Evolutionary conservation across 441 rosid species (phyloP).

Genomic region (Flueggea neowawraea): DNA sequence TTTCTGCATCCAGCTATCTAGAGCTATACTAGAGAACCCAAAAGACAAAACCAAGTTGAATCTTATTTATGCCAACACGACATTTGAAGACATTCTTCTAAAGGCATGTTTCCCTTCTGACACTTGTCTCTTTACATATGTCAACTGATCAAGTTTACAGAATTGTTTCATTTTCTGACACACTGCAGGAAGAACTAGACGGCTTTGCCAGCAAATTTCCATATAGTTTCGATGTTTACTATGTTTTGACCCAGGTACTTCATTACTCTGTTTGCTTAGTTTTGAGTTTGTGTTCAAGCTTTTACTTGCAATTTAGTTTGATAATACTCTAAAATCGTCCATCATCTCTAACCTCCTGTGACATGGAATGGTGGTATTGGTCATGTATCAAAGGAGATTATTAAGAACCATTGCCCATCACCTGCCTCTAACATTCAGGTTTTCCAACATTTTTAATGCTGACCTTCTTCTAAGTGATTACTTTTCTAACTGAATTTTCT

Average conservation of each 20-base stretch:
- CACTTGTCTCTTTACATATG: no score
- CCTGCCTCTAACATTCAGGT: constrained; percentile 70
- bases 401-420: constrained; percentile 63
- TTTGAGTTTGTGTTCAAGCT: not conserved
- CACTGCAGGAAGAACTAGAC: constrained; percentile 70
- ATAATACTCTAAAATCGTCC: no score
- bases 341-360: constrained; percentile 65
- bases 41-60: constrained; percentile 62
- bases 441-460: not conserved
- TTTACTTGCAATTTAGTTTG: no score
- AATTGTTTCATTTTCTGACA: not conserved
- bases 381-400: constrained; percentile 64
- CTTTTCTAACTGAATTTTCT: no score
- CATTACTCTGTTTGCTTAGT: not conserved
- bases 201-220: constrained; percentile 54
- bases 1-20: constrained; percentile 42
- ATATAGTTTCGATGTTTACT: constrained; percentile 55
- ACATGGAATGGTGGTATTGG: constrained; percentile 82
- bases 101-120: constrained; percentile 34
- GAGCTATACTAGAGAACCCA: constrained; percentile 84
- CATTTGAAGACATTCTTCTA: constrained; percentile 71
- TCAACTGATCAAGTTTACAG: no score
- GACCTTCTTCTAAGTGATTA: no score
- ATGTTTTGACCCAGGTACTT: constrained; percentile 69
- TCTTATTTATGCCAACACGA: constrained; percentile 76